Evolutionary conservation across 2,329 filamentous ascomycete species (phyloP).

Genomic region (Ilyonectria mors-panacis): DNA sequence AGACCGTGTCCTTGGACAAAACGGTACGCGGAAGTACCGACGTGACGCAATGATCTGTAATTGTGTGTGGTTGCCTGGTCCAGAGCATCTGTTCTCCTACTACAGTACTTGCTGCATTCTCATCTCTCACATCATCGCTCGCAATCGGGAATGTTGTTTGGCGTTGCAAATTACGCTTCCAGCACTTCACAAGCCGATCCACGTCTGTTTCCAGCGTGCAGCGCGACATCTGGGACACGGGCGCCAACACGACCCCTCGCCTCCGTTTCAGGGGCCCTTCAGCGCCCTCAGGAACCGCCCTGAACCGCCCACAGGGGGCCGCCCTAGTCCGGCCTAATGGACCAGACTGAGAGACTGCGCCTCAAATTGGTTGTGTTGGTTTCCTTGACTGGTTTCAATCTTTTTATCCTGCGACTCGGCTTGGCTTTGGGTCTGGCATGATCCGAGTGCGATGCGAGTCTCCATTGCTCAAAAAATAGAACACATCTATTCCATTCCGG

Average conservation of each 20-base stretch:
- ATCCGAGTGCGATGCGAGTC: background rate
- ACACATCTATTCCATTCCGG: background rate
- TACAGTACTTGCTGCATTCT: no score
- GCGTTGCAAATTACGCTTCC: background rate
- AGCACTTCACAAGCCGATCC: background rate
- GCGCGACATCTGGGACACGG: background rate
- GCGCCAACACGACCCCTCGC: background rate
- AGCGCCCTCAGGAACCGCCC: background rate
- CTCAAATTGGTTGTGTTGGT: background rate
- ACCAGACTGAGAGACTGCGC: background rate
- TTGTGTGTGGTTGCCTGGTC: no score
- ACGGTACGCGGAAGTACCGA: no score
- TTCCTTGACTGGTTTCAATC: background rate
- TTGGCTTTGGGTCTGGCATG: background rate
- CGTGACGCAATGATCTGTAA: no score
- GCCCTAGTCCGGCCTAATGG: background rate
- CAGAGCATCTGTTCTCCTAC: no score
- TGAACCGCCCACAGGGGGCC: background rate
- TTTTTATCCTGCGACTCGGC: background rate
- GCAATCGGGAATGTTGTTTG: background rate
- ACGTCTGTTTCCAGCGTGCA: background rate
- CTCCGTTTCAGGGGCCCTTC: slow-evolving; percentile 2
- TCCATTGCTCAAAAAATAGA: background rate
- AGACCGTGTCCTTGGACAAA: background rate
- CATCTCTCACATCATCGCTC: no score